phyloP scores from a whole-genome alignment of 331 rosid species.

The Cydonia oblonga region DNA sequence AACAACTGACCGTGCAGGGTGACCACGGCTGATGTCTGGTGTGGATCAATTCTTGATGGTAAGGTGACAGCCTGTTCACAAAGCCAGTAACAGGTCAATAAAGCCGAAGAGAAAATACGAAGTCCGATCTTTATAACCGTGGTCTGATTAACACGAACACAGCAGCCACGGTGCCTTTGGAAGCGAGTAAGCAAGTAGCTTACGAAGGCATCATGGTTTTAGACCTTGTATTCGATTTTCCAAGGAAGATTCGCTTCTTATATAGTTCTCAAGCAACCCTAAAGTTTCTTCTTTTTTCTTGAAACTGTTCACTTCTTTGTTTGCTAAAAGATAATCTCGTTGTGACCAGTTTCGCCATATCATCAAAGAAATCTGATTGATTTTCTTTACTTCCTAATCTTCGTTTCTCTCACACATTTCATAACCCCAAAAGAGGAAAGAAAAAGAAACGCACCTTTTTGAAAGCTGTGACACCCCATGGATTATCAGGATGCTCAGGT shows the following conservation, averaged over 20 bases:
- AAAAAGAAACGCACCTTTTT: constrained; percentile 44
- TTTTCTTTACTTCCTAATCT: not conserved
- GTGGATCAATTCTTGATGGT: constrained; percentile 33
- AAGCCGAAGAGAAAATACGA: not conserved
- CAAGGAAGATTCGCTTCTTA: not conserved
- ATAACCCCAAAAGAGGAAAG: not conserved
- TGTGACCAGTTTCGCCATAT: not conserved
- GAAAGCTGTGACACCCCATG: constrained; percentile 98
- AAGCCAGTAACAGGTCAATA: not conserved
- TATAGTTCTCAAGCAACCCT: not conserved
- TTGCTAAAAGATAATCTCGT: not conserved
- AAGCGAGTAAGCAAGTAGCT: not conserved
- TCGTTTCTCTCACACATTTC: not conserved
- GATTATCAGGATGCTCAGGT: constrained; percentile 85
- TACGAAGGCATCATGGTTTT: too few species aligned
- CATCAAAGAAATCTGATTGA: not conserved
- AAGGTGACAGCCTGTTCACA: constrained; percentile 61
- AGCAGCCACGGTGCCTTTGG: not conserved
- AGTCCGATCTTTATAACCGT: not conserved
- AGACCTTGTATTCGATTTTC: not conserved
- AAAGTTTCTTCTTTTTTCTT: not conserved
- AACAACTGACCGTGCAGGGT: constrained; percentile 93
- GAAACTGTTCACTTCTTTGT: too few species aligned
- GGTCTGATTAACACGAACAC: not conserved
- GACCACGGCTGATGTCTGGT: constrained; percentile 77